Base-by-base conservation (phyloP, 1,284 basidiomycete genomes). In the Cryptococcus neoformans region DNA sequence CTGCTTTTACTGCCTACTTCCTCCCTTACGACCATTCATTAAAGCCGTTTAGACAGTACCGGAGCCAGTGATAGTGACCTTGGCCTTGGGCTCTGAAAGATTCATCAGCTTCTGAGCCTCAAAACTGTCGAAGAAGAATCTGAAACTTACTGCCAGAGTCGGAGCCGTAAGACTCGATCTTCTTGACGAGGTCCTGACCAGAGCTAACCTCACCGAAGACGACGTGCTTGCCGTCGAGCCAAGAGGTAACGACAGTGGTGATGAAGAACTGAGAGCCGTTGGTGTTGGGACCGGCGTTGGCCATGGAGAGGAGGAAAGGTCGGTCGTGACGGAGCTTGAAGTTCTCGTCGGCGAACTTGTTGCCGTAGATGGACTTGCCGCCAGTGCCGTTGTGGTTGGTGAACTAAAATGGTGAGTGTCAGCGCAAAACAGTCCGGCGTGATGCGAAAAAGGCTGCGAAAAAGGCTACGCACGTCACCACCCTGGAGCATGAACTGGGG, bases 321-420 rank as follows among this genome's bases (percentile, higher is more conserved):
- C 58, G 55, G 69, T 75, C 72, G 75, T 99, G 95, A 56, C 90
- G 88, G 53, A 88, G 68, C 51, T 83, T 80, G 78, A 99, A 99
- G 74, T 81, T 82, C 80, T 99, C 95, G 75, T 95, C 92, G 66
- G 88, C 88, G 72, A 94, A 94, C 64, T 92, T 93, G 75, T 92
- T 88, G 50, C 91, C 91, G 70, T 94, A 93, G 79, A 94, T 93
- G 39, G 90, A 92, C 79, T 92, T 89, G 52, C 90, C 90, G 48
- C 94, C 94, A 36, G 90, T 94, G 53, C 92, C 92, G 80, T 80
- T 75, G 71, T 76, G 76, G 87, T 87, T 62, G 64, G 65, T 69
- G 64, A 71, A 67, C 87, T 88, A 62, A 16, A 16, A 36, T 49
- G 46, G 57, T 11, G 21, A 21, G 21, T 12, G 53, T 57, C 48